Evolutionary conservation across 2,329 filamentous ascomycete genomes (phyloP), one percentile per base, ranked within the genome.

Genomic region (Aspergillus pseudoterreus): DNA sequence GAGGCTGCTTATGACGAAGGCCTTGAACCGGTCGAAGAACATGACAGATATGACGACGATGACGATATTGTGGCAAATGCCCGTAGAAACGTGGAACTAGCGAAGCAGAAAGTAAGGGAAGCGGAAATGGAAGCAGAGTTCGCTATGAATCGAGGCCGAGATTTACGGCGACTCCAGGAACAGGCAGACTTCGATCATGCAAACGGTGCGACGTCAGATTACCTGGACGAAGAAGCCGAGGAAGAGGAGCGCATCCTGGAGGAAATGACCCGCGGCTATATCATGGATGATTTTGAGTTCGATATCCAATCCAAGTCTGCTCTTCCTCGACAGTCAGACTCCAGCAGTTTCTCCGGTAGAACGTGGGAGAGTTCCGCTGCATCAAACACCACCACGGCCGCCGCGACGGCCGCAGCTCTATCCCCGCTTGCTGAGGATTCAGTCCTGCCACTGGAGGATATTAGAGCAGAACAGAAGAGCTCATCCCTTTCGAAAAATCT

Each of bases 1-100:
- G 94, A 97, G 70, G 92, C 92, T 46, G 94, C 92, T 4, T 99
- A 97, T 68, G 88, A 96, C 67, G 91, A 96, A 56, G 89, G 89
- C 0, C 88, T 90, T 57, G 91, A 96, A 65, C 88, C 88, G 4
- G 83, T 62, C 56, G 64, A 59, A 54, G 74, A 64, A 56, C 63
- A 48, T 59, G 65, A 54, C 35, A 73, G 57, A 38, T 52, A 60
- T 32, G 59, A 63, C 51, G 50, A 58, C 48, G 61, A 60, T 41
- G 62, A 71, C 53, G 64, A 71, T 52, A 56, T 73, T 27, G 64
- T 72, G 47, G 62, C 65, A 0, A 82, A 81, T 55, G 81, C 83
- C 3, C 74, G 85, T 60, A 78, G 82, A 38, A 86, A 83, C 60
- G 84, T 91, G 4, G 87, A 92, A 68, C 64, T 88, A 42, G 88